Base-by-base conservation (phyloP, 2,329 filamentous ascomycete genomes). In the Monosporascus sp. region DNA sequence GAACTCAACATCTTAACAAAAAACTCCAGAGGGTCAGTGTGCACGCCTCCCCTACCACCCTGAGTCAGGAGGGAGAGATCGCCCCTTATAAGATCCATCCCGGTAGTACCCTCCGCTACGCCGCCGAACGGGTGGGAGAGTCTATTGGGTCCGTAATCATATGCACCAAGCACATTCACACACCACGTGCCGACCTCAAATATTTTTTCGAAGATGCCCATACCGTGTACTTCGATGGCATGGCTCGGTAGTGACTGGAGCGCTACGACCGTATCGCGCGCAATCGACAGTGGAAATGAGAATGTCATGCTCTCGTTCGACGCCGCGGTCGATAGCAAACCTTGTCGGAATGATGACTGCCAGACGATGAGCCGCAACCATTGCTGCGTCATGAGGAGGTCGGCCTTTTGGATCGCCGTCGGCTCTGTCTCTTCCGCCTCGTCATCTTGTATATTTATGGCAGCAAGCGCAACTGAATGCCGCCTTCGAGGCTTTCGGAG, bases 341-440 rank as follows among this genome's bases (percentile, higher is more conserved):
- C 82, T 59, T 86, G 83, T 20, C 81, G 79, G 60, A 86, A 86
- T 3, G 84, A 84, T 2, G 85, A 77, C 60, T 88, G 85, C 85
- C 85, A 89, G n/a, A 88, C 80, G 70, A 88, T 85, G 1, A 84
- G 81, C 18, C 82, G 75, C 5, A 89, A 73, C 85, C 85, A 89
- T 61, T 87, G 84, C 63, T 89, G 85, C 2, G 84, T 88, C 50
- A 86, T 79, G 44, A 86, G 74, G 18, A 89, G 76, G 60, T 89
- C 84, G 6, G 86, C 83, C 51, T 84, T 85, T 60, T 89, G 85
- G 20, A 82, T 84, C 53, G 85, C 82, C 1, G 83, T 85, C 5
- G 70, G 66, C 55, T 68, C 65, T 48, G 79, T 77, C 38, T 74
- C 71, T 49, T 81, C 77, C 9, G 80, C 61, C 22, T 72, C 55